phyloP scores from a whole-genome alignment of 352 stramenopile genomes.

The Phytophthora hibernalis region DNA sequence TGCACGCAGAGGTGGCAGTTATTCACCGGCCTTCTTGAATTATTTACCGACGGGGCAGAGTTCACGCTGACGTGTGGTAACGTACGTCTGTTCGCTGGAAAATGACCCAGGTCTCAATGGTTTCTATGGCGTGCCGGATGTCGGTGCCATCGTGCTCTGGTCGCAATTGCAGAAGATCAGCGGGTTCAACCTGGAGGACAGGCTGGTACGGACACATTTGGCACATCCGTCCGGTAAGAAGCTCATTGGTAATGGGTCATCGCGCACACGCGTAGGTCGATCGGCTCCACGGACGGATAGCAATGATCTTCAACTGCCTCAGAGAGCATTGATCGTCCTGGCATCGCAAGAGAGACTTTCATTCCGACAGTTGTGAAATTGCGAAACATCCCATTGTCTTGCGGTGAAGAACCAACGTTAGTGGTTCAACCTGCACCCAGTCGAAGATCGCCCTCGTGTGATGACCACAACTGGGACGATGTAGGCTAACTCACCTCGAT shows the following conservation, averaged over 20 bases:
- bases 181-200: slow-evolving; percentile 15
- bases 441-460: not conserved
- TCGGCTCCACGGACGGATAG: not conserved
- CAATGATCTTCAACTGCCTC: slow-evolving; percentile 12
- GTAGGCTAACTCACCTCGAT: slow-evolving; percentile 5
- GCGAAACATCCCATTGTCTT: slow-evolving; percentile 5
- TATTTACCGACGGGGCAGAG: slow-evolving; percentile 27
- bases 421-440: slow-evolving; percentile 3
- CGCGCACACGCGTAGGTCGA: slow-evolving; percentile 7
- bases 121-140: slow-evolving; percentile 6
- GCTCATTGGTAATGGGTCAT: slow-evolving; percentile 28
- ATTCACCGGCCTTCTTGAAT: slow-evolving; percentile 9
- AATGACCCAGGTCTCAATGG: slow-evolving; percentile 12
- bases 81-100: slow-evolving; percentile 30
- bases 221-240: slow-evolving; percentile 12
- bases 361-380: slow-evolving; percentile 10
- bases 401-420: not conserved
- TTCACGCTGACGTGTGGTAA: slow-evolving; percentile 28
- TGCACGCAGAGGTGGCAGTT: slow-evolving; percentile 15
- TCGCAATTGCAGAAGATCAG: slow-evolving; percentile 20
- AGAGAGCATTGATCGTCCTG: slow-evolving; percentile 2
- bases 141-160: slow-evolving; percentile 19
- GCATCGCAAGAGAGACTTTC: slow-evolving; percentile 13
- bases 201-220: slow-evolving; percentile 5
- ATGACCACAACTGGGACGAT: not conserved